Evolutionary conservation across 805 yeast genomes (phyloP), one percentile per base, ranked within the genome.

Genomic region (Candida hungchunana): DNA sequence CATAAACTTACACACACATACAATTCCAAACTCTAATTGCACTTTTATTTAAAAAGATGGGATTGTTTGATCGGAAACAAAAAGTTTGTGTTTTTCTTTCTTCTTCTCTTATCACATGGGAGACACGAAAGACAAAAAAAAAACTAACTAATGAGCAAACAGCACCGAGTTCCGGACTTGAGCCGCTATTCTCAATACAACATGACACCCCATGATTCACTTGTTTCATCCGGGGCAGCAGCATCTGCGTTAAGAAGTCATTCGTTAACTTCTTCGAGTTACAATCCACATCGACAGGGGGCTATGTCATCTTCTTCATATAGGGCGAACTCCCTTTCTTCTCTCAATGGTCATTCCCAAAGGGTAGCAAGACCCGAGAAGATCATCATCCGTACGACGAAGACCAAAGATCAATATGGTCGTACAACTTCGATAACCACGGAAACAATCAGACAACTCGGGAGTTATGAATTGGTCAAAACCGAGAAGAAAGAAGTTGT

Each of bases 381-480:
- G 28, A 42, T 64, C 18, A 64, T 73, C 7, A 66, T 71, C 9
- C 69, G 67, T 40, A 73, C 79, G 1, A 71, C 77, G 9, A 70
- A 66, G 44, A 72, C 73, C 18, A 62, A 62, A 37, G 79, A 73
- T 38, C 56, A 62, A 6, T 60, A 57, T 26, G 82, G 82, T 0
- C 63, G 78, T 26, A 75, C 81, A 0, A 66, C 60, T 37, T 73
- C 79, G 3, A 71, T 76, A 28, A 74, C 79, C 3, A 73, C 69
- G 27, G 71, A 71, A 26, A 73, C 77, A 0, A 62, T 75, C 18
- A 66, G 72, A 43, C 63, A 66, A 31, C 51, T 70, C 43, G 75
- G 75, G 21, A 69, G 75, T 1, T 62, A 55, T 31, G 76, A 73
- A 37, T 62, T 71, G 30, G 66, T 68, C 11, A 71, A 68, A 42